Evolutionary conservation across 176 grass and related monocot genomes (phyloP).

Genomic region (Avena sativa): DNA sequence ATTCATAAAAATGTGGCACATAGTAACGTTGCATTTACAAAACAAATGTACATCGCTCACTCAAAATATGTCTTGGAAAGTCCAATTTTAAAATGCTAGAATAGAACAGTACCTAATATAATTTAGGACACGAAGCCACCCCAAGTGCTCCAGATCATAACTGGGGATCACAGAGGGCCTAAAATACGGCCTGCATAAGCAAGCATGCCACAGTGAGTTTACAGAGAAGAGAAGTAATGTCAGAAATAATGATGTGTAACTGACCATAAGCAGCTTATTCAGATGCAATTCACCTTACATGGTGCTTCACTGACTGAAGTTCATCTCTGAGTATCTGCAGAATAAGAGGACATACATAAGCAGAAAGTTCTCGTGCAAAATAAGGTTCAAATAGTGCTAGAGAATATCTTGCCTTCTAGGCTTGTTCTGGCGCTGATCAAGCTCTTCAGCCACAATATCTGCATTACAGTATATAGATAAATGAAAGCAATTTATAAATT

Average conservation of each 20-base stretch:
- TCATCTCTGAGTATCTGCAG: slow-evolving; percentile 98
- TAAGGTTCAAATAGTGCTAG: background rate
- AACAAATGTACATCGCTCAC: background rate
- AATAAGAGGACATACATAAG: slow-evolving; percentile 43
- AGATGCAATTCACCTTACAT: slow-evolving; percentile 46
- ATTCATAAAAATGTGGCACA: background rate
- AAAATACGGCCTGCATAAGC: slow-evolving; percentile 49
- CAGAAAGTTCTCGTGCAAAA: slow-evolving; percentile 6
- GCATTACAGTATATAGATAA: slow-evolving; percentile 30
- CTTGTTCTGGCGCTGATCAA: slow-evolving; percentile 93
- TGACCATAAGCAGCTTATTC: slow-evolving; percentile 57
- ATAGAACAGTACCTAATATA: slow-evolving; percentile 55
- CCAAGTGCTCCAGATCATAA: slow-evolving; percentile 64
- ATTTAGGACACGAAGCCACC: slow-evolving; percentile 52
- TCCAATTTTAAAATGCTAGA: slow-evolving; percentile 13
- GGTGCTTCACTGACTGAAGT: slow-evolving; percentile 87
- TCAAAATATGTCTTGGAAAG: background rate
- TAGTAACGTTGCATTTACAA: background rate
- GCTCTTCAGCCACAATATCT: slow-evolving; percentile 82
- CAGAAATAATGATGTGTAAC: slow-evolving; percentile 33
- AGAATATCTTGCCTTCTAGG: slow-evolving; percentile 74
- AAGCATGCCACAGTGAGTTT: slow-evolving; percentile 48
- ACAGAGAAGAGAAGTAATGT: slow-evolving; percentile 34
- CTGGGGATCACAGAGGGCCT: slow-evolving; percentile 50
- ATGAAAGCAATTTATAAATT: slow-evolving; percentile 41